These are phyloP conservation scores for Hevea brasiliensis DNA, from an alignment of 345 rosid species.

Conservation along the genomic window DNA sequence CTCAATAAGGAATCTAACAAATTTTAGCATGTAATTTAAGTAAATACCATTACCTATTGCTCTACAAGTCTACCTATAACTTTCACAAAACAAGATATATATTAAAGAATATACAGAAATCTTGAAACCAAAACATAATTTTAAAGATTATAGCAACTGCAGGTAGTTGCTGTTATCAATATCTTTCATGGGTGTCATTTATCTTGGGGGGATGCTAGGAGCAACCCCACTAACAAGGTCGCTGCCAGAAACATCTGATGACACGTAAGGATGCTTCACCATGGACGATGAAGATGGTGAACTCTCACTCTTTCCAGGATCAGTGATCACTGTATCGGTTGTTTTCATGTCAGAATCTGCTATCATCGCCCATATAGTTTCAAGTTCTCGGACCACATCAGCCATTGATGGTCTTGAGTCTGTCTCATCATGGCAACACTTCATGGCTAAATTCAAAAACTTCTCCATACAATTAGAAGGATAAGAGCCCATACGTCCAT, in stretches of 20 bases:
- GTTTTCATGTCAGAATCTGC: conserved; percentile 48
- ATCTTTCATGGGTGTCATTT: conserved; percentile 1
- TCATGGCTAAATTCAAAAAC: conserved; percentile 68
- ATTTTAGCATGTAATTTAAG: too few relatives aligned
- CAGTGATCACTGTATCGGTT: conserved; percentile 13
- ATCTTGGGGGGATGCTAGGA: conserved; percentile 76
- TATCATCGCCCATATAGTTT: conserved; percentile 57
- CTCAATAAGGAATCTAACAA: too few relatives aligned
- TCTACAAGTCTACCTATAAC: too few relatives aligned
- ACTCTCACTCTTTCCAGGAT: conserved; percentile 15
- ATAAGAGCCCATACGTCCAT: conserved; percentile 85
- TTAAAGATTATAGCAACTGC: not conserved
- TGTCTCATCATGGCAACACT: conserved; percentile 74
- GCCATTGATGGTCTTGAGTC: conserved; percentile 86
- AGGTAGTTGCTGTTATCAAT: too few relatives aligned
- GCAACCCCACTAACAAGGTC: conserved; percentile 74
- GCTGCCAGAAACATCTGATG: conserved; percentile 83
- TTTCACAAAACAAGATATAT: too few relatives aligned
- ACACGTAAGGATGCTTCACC: conserved; percentile 47
- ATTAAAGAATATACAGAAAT: too few relatives aligned
- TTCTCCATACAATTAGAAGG: conserved; percentile 79
- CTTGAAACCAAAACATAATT: too few relatives aligned
- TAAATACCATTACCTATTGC: too few relatives aligned
- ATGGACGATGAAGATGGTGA: conserved; percentile 49
- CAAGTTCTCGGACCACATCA: conserved; percentile 85